Percentiles rank a stretch among this genome's conserved stretches.
phyloP scores from a whole-genome alignment of 2,329 filamentous ascomycete species.

The Calycina herbarum region DNA sequence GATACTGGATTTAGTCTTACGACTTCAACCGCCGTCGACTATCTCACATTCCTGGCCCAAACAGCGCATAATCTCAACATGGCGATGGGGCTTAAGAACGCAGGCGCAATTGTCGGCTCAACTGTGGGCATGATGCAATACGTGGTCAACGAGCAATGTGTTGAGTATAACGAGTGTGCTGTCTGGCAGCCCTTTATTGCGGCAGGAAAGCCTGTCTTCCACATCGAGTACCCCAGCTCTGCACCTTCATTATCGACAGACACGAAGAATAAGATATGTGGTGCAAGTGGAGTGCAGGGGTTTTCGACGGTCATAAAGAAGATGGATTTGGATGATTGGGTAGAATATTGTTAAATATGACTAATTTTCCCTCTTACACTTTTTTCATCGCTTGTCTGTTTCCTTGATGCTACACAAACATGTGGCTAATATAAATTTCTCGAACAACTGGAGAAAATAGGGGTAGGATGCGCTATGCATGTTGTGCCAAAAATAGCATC shows the following conservation, averaged over 20 bases:
- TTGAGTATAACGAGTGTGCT: conserved; percentile 58
- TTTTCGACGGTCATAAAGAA: conserved; percentile 8
- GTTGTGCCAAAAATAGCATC: background rate
- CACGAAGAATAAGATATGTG: background rate
- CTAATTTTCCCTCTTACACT: background rate
- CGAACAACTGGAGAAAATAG: background rate
- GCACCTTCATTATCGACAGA: conserved; percentile 31
- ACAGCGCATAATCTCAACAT: conserved; percentile 55
- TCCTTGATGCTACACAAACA: background rate
- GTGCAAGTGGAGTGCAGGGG: background rate
- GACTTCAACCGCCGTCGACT: background rate
- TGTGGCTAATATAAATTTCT: background rate
- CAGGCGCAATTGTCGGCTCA: conserved; percentile 54
- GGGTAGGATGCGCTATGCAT: background rate
- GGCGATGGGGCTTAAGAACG: conserved; percentile 69
- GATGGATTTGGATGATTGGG: conserved; percentile 11
- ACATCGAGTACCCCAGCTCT: conserved; percentile 60
- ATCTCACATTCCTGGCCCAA: conserved; percentile 8
- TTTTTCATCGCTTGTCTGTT: background rate
- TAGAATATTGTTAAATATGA: conserved; percentile 5
- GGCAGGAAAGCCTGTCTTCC: conserved; percentile 66
- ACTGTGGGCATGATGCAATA: conserved; percentile 57
- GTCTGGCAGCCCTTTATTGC: conserved; percentile 57
- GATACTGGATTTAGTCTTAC: conserved; percentile 43
- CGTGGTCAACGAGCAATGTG: conserved; percentile 70